phyloP scores from a whole-genome alignment of 768 basidiomycete species.

The Serpula lacrymans region DNA sequence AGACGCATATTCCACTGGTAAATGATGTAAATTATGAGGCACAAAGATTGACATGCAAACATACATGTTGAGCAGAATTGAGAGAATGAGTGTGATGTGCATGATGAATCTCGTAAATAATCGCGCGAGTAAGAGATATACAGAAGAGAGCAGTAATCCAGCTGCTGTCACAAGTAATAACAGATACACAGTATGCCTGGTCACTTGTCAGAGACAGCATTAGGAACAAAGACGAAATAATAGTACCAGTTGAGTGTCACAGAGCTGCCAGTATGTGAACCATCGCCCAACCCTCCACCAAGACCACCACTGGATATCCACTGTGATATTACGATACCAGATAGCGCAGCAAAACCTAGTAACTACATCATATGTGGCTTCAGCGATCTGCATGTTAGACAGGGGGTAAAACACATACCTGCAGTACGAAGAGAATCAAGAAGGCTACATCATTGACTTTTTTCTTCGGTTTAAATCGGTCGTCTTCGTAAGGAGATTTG shows the following conservation, averaged over 20 bases:
- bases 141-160: constrained; percentile 59
- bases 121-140: constrained; percentile 69
- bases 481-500: constrained; percentile 56
- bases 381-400: too few relatives aligned
- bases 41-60: constrained; percentile 19
- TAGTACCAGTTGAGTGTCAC: constrained; percentile 67
- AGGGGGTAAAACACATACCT: constrained; percentile 34
- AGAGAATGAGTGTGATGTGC: constrained; percentile 69
- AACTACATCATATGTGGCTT: constrained; percentile 39
- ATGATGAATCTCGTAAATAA: constrained; percentile 72
- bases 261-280: constrained; percentile 43
- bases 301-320: constrained; percentile 66
- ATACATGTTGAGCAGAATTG: constrained; percentile 62
- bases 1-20: constrained; percentile 65
- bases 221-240: not conserved
- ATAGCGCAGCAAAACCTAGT: constrained; percentile 64
- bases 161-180: constrained; percentile 69
- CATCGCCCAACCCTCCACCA: constrained; percentile 66
- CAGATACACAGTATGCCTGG: constrained; percentile 72
- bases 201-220: too few relatives aligned
- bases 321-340: constrained; percentile 58
- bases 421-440: constrained; percentile 66
- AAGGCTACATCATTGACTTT: constrained; percentile 71
- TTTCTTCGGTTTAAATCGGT: constrained; percentile 66
- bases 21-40: not conserved